Evolutionary conservation across 163 green algal species (phyloP).

Genomic region (Chlorella variabilis): DNA sequence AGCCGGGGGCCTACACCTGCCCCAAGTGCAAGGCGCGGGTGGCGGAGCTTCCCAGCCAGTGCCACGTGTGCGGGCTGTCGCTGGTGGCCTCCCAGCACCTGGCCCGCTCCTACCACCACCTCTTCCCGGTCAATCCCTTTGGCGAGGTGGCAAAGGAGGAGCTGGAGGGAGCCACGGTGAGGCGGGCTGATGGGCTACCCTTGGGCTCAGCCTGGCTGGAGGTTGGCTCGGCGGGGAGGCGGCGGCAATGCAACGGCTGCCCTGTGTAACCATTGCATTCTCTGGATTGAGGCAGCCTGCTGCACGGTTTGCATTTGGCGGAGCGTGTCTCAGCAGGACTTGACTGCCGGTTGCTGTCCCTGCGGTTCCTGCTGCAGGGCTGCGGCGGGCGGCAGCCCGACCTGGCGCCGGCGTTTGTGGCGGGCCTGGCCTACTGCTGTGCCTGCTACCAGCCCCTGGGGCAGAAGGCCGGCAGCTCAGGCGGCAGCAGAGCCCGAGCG

Average conservation of each 20-base stretch:
- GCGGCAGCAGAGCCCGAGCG: background rate
- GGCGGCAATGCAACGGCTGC: no score
- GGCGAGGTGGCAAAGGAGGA: conserved; percentile 58
- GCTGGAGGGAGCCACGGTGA: conserved; percentile 4
- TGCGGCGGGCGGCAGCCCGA: conserved; percentile 19
- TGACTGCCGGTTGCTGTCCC: no score
- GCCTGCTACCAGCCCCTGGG: conserved; percentile 27
- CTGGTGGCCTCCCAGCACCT: conserved; percentile 95
- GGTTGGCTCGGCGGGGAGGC: no score
- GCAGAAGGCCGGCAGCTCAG: background rate
- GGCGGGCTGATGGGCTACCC: background rate
- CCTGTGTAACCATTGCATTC: no score
- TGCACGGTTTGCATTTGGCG: no score
- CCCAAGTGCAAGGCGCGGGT: conserved; percentile 69
- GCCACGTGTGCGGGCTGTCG: conserved; percentile 91
- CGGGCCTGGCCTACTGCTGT: conserved; percentile 29
- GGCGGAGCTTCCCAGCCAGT: conserved; percentile 83
- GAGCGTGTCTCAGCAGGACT: no score
- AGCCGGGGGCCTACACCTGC: conserved; percentile 84
- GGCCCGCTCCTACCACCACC: conserved; percentile 97
- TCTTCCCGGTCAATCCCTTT: conserved; percentile 92
- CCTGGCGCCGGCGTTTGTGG: background rate
- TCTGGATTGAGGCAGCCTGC: no score
- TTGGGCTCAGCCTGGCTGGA: background rate
- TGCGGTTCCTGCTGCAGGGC: no score